Base-by-base conservation (phyloP, 225 moss, liverwort and hornwort species). In the Antitrichia curtipendula region DNA sequence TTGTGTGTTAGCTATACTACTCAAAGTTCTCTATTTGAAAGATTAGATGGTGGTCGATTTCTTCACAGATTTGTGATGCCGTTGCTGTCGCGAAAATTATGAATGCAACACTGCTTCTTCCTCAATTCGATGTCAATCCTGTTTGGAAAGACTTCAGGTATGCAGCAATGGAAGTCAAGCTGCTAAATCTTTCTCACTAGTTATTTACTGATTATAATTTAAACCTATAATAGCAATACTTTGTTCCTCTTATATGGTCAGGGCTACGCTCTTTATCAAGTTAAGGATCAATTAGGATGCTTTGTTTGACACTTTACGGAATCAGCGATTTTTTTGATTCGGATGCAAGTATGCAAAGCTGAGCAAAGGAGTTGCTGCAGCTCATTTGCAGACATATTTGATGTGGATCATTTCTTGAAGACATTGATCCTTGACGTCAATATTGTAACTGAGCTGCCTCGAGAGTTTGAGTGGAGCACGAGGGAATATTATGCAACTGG, bases 131-230 rank as follows among this genome's bases (percentile, higher is more conserved):
- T 89, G 90, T 92, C 53, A 99, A 99, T 88, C 93, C 95, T 56
- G 94, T 97, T 87, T 99, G 99, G 99, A 92, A 94, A 88, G 99
- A 99, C 87, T 85, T 93, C 80, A 99, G 97, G 97, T 97, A 86
- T 82, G 89, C 85, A 86, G 64, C 68, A 41, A 75, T 45, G 54
- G 81, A 76, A 88, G 61, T 62, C 40, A 75, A 80, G 45, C 77
- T 50, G 62, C 77, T 52, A 36, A 78, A 60, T 59, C 27, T 85
- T 23, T 76, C 81, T 38, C 63, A 49, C 54, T 91, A 54, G 63
- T 62, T 59, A 61, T 49, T 32, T 50, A 36, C 60, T 61, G 36
- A 53, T 53, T 73, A 53, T 59, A 60, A 38, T 61, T 61, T 78
- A 47, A 62, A 61, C 56, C 57, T 28, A 78, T 12, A 53, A 31